Evolutionary conservation across 305 asterid species (phyloP).

Genomic region (Fraxinus platypoda): DNA sequence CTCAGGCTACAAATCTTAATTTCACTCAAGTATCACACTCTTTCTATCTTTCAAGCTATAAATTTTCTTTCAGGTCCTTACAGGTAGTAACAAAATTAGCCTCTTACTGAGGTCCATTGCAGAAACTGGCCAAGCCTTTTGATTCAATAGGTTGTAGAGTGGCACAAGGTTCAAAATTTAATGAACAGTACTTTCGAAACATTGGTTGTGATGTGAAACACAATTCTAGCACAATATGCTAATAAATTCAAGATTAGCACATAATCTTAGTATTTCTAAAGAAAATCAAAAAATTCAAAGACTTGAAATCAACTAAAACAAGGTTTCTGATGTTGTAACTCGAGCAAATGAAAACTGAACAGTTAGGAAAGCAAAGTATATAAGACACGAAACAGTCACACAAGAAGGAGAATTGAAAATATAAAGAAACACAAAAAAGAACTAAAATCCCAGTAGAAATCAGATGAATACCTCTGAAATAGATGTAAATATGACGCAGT

Average conservation of each 20-base stretch:
- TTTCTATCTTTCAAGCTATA: neutral
- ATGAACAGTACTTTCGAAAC: neutral
- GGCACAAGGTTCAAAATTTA: neutral
- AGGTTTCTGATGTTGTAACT: neutral
- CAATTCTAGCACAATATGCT: neutral
- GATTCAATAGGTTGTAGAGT: neutral
- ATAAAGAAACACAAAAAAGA: neutral
- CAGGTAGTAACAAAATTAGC: neutral
- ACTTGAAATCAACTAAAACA: neutral
- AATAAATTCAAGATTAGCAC: neutral
- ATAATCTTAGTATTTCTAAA: neutral
- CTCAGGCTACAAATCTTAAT: neutral
- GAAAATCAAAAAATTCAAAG: neutral
- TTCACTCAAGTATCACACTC: neutral
- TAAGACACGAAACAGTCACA: neutral
- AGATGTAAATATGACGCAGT: conserved; percentile 72
- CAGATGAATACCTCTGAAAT: conserved; percentile 69
- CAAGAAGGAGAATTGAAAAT: neutral
- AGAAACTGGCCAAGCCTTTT: neutral
- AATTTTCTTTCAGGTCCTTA: neutral
- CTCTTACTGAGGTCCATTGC: neutral
- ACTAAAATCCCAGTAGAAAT: conserved; percentile 2
- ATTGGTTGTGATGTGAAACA: neutral
- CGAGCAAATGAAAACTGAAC: neutral
- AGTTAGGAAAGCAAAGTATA: neutral